phyloP scores from a whole-genome alignment of 2,329 filamentous ascomycete genomes.

The Fusarium nisikadoi region DNA sequence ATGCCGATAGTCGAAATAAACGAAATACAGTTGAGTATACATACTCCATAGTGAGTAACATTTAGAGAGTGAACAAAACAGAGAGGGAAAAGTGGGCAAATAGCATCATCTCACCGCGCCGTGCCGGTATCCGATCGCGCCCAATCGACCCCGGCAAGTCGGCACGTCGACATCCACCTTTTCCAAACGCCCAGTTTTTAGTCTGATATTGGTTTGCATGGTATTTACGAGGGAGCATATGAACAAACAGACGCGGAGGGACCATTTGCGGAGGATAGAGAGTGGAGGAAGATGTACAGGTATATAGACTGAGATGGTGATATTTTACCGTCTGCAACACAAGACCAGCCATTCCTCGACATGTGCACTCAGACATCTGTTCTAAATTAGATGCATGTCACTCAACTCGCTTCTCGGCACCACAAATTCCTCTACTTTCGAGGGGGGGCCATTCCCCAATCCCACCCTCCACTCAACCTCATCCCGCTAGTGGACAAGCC shows the following conservation, averaged over 20 bases:
- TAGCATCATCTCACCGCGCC: slow-evolving; percentile 46
- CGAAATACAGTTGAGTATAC: not conserved
- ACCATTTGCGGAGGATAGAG: not conserved
- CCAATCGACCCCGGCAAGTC: slow-evolving; percentile 47
- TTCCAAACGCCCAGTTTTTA: slow-evolving; percentile 32
- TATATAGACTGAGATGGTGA: not conserved
- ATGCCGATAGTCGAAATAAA: slow-evolving; percentile 11
- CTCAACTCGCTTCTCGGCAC: slow-evolving; percentile 33
- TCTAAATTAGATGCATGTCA: slow-evolving; percentile 5
- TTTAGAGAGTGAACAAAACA: not conserved
- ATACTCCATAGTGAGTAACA: not conserved
- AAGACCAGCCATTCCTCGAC: not conserved
- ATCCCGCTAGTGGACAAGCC: slow-evolving; percentile 33
- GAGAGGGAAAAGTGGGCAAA: slow-evolving; percentile 33
- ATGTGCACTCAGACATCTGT: not conserved
- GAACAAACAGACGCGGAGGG: not conserved
- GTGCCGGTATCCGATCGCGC: slow-evolving; percentile 46
- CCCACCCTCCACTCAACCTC: slow-evolving; percentile 18
- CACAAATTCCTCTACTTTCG: slow-evolving; percentile 3
- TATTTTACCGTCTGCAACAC: not conserved
- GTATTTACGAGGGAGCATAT: not conserved
- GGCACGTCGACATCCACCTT: slow-evolving; percentile 43
- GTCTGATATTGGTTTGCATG: not conserved
- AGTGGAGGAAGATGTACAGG: accelerated
- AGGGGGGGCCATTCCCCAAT: not conserved